These are phyloP conservation scores for Plasmodium gonderi DNA, from an alignment of 169 alveolate genomes.

Conservation along the genomic window DNA sequence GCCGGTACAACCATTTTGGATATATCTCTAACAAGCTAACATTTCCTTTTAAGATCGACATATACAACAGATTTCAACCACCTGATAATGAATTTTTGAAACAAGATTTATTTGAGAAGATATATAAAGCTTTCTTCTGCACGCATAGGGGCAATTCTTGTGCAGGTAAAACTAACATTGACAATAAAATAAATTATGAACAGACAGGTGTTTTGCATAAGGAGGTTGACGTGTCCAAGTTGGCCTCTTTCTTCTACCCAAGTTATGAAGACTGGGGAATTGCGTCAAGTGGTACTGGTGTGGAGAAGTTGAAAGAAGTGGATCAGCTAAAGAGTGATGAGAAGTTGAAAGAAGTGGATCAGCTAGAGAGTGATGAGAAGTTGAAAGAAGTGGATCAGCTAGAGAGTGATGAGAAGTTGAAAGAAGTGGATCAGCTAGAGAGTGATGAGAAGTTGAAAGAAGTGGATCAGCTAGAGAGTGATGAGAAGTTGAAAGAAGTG, in stretches of 20 bases:
- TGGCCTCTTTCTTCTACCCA: slow-evolving; percentile 1
- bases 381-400: too few species aligned
- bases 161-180: not conserved
- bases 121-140: slow-evolving; percentile 29
- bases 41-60: slow-evolving; percentile 14
- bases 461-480: not conserved
- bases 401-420: not conserved
- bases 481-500: not conserved
- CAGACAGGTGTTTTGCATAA: not conserved
- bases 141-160: not conserved
- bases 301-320: not conserved
- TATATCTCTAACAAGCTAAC: not conserved
- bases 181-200: not conserved
- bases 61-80: slow-evolving; percentile 31
- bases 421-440: not conserved
- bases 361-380: not conserved
- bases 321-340: not conserved
- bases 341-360: not conserved
- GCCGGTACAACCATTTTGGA: slow-evolving; percentile 53
- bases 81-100: not conserved
- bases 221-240: not conserved
- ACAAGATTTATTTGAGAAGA: not conserved
- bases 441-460: not conserved
- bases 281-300: not conserved
- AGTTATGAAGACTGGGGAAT: not conserved